Evolutionary conservation across 1,284 basidiomycete species (phyloP).

Genomic region (Ustilago hordei): DNA sequence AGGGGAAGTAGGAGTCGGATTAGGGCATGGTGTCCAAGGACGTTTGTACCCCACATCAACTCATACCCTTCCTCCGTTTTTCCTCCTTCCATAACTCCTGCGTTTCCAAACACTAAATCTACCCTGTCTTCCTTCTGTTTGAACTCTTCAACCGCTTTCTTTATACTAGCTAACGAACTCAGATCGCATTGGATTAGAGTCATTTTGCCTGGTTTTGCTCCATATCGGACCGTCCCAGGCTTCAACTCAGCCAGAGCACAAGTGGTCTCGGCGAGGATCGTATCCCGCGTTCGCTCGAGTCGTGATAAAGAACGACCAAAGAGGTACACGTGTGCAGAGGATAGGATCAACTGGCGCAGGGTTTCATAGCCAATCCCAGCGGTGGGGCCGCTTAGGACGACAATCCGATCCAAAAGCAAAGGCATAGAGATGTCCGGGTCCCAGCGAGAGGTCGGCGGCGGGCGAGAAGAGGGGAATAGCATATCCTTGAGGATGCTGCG

Average conservation of each 20-base stretch:
- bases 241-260: neutral
- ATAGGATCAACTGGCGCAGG: constrained; percentile 43
- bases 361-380: constrained; percentile 62
- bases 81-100: constrained; percentile 44
- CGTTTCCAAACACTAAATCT: constrained; percentile 56
- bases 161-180: constrained; percentile 36
- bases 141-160: constrained; percentile 36
- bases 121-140: constrained; percentile 30
- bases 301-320: constrained; percentile 27
- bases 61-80: constrained; percentile 54
- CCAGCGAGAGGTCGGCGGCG: constrained; percentile 16
- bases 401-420: constrained; percentile 39
- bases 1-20: constrained; percentile 46
- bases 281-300: constrained; percentile 12
- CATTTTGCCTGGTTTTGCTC: constrained; percentile 27
- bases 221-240: neutral
- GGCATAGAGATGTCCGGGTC: constrained; percentile 29
- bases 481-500: constrained; percentile 23
- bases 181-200: constrained; percentile 51
- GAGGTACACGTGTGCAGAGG: constrained; percentile 60
- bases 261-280: constrained; percentile 17
- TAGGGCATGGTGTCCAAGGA: constrained; percentile 55
- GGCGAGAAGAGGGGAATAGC: constrained; percentile 9
- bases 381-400: constrained; percentile 63
- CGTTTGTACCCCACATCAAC: constrained; percentile 57